Base-by-base conservation (phyloP, 768 basidiomycete species). In the Mycena leptocephala region DNA sequence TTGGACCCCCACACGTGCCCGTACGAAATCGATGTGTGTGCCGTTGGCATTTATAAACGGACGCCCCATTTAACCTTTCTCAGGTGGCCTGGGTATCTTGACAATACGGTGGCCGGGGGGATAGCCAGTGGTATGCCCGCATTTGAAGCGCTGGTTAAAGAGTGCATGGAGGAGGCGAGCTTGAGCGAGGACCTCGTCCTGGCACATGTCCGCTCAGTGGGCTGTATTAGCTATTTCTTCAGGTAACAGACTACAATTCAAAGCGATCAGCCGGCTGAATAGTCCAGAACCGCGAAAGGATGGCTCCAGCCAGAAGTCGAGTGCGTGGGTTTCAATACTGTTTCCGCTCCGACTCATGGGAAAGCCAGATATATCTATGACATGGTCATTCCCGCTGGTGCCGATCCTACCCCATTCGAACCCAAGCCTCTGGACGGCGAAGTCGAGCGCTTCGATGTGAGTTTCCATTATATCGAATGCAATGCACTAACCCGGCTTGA, bases 101-200 rank as follows among this genome's bases (percentile, higher is more conserved):
- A 99, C 81, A 99, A 99, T 83, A 93, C 91, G 41, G 95, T 95
- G 4, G 97, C 97, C 4, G 98, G 98, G 0, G 98, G 98, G 3
- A 97, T 98, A 37, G 92, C 96, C 0, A 92, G 93, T 24, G 96
- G 97, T 1, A 93, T 94, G 86, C 81, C 89, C 0, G 84, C 91
- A 5, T 91, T 95, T 61, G 94, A 97, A 61, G 90, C 93, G 2
- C 86, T 99, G 55, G 89, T 97, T 43, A 98, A 98, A 82, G 98
- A 99, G 83, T 94, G 95, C 69, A 93, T 92, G 89, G 98, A 99
- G 81, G 98, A 99, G 83, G 98, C 97, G 2, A 96, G 94, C 78
- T 88, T 99, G 28, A 87, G 88, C 4, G 93, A 93, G 65, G 83
- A 87, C n/a, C 82, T 96, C 56, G 92, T 96, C 14, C 86, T 89